Evolutionary conservation across 768 basidiomycete genomes (phyloP).

Genomic region (Xerocomus potaroensis): DNA sequence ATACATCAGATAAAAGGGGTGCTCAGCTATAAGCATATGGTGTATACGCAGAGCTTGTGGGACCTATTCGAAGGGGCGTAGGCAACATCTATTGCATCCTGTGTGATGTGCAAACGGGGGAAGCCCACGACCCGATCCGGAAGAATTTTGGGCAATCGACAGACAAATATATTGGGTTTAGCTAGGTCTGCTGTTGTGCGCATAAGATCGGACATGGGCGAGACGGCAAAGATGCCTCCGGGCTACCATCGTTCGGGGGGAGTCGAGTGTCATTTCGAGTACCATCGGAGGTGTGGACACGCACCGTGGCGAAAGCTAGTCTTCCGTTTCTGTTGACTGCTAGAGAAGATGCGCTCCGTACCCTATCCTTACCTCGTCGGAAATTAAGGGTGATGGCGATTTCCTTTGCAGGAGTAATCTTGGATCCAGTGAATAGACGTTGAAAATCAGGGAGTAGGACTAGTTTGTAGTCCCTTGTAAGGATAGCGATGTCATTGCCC

Average conservation of each 20-base stretch:
- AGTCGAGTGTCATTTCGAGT: not conserved
- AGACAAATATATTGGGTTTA: slow-evolving; percentile 29
- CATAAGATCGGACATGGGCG: slow-evolving; percentile 21
- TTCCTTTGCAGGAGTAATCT: slow-evolving; percentile 35
- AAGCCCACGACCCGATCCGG: slow-evolving; percentile 31
- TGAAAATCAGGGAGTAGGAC: slow-evolving; percentile 29
- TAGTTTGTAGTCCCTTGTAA: slow-evolving; percentile 21
- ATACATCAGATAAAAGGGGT: too few species aligned
- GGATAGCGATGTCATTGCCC: slow-evolving; percentile 36
- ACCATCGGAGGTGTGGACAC: too few species aligned
- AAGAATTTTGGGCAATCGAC: slow-evolving; percentile 11
- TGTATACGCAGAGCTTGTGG: too few species aligned
- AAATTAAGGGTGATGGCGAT: slow-evolving; percentile 27
- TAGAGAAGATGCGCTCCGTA: slow-evolving; percentile 41
- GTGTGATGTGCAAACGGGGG: slow-evolving; percentile 53
- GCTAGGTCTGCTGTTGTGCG: slow-evolving; percentile 24
- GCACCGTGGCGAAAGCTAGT: slow-evolving; percentile 46
- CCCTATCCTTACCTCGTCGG: slow-evolving; percentile 5
- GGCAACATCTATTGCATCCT: slow-evolving; percentile 48
- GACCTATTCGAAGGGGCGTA: too few species aligned
- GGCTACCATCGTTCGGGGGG: slow-evolving; percentile 1
- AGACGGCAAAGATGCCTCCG: slow-evolving; percentile 25
- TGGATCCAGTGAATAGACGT: slow-evolving; percentile 27
- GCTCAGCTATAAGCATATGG: too few species aligned
- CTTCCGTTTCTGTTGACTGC: slow-evolving; percentile 37